A percentile compares a stretch with the other conserved stretches of the same genome.
phyloP scores from a whole-genome alignment of 345 rosid genomes.

The Anacardium occidentale region DNA sequence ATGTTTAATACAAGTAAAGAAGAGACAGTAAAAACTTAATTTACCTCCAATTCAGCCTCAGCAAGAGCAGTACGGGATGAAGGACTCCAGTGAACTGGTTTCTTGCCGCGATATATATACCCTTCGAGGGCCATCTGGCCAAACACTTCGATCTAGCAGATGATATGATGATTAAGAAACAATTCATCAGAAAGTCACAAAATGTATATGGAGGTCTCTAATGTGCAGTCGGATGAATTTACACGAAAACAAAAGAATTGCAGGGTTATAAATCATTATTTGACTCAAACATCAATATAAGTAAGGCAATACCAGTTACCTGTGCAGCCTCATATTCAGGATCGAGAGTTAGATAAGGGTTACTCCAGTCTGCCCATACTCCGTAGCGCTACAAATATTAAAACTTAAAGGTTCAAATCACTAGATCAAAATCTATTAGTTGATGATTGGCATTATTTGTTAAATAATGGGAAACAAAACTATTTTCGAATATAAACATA shows the following conservation, averaged over 20 bases:
- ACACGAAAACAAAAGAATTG: background rate
- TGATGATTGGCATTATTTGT: background rate
- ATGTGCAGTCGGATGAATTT: background rate
- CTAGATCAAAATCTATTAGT: background rate
- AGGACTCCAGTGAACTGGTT: constrained; percentile 99
- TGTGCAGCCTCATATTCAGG: constrained; percentile 95
- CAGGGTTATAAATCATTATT: background rate
- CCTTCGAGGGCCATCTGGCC: constrained; percentile 89
- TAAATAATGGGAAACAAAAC: background rate
- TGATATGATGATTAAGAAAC: constrained; percentile 21
- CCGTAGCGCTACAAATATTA: constrained; percentile 77
- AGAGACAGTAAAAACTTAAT: background rate
- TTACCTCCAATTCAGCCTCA: constrained; percentile 97
- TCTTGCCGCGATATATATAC: constrained; percentile 86
- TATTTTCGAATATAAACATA: constrained; percentile 1
- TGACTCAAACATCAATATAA: constrained; percentile 7
- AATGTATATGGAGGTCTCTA: constrained; percentile 2
- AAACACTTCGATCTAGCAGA: constrained; percentile 83
- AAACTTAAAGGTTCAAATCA: constrained; percentile 3
- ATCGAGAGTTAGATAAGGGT: constrained; percentile 86
- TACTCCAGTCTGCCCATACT: constrained; percentile 94
- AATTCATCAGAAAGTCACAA: constrained; percentile 14
- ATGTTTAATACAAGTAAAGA: constrained; percentile 8
- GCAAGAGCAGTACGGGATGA: constrained; percentile 98
- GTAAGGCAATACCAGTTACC: constrained; percentile 50